Conservation (phyloP, 495 filamentous ascomycete genomes). For the Penicillium maclennaniae region DNA sequence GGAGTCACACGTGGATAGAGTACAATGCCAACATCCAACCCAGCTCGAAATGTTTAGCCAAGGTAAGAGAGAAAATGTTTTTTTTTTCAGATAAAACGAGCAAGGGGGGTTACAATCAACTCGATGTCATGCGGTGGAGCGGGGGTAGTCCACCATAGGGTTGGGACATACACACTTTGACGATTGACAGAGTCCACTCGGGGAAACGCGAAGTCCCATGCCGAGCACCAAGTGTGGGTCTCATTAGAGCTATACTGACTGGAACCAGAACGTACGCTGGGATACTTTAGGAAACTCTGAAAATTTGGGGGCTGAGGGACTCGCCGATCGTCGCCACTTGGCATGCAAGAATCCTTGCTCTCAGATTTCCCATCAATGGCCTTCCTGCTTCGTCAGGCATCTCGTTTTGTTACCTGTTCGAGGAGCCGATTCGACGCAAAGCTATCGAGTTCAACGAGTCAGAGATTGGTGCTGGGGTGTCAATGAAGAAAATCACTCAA, state of each 20-base stretch:
- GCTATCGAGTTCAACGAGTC: neutral
- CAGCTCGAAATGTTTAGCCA: neutral
- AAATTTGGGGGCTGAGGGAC: neutral
- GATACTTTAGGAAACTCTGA: neutral
- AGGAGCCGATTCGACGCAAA: neutral
- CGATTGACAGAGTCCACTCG: neutral
- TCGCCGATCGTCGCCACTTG: neutral
- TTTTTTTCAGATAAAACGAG: neutral
- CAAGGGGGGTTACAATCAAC: slow-evolving; percentile 5
- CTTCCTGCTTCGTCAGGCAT: neutral
- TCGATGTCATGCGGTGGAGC: slow-evolving; percentile 5
- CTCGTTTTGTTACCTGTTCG: neutral
- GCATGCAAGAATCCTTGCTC: neutral
- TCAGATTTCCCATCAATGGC: neutral
- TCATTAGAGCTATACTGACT: neutral
- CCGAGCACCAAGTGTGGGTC: neutral
- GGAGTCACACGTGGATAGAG: neutral
- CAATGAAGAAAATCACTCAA: neutral
- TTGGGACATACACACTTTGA: neutral
- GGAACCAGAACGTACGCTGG: neutral
- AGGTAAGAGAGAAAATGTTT: neutral
- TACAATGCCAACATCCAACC: neutral
- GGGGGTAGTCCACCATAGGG: slow-evolving; percentile 1
- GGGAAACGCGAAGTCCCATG: neutral
- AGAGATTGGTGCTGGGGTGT: neutral